These are phyloP conservation scores for Aspergillus hiratsukae DNA, from an alignment of 2,329 filamentous ascomycete genomes.

Conservation along the genomic window DNA sequence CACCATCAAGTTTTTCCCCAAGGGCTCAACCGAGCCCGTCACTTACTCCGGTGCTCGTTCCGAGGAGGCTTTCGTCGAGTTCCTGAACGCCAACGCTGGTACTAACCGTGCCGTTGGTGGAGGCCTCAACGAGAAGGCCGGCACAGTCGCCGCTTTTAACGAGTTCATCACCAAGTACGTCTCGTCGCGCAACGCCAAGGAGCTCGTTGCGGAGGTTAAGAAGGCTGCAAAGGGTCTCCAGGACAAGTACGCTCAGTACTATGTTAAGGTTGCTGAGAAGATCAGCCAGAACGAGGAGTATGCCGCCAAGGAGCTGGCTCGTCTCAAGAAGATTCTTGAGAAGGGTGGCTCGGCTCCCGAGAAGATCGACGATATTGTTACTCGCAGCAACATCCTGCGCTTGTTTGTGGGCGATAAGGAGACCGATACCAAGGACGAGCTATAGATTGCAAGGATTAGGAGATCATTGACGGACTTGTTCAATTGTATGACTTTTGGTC, in stretches of 20 bases:
- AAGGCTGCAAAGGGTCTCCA: slow-evolving; percentile 64
- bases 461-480: not conserved
- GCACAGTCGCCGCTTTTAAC: slow-evolving; percentile 77
- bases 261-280: slow-evolving; percentile 87
- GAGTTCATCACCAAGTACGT: slow-evolving; percentile 67
- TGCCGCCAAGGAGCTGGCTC: slow-evolving; percentile 76
- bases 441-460: slow-evolving; percentile 32
- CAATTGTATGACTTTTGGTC: not conserved
- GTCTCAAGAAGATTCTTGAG: slow-evolving; percentile 72
- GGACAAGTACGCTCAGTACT: slow-evolving; percentile 88
- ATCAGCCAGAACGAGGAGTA: slow-evolving; percentile 71
- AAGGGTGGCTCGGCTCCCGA: slow-evolving; percentile 80
- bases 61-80: slow-evolving; percentile 72
- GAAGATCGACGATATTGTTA: slow-evolving; percentile 84
- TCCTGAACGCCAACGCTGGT: slow-evolving; percentile 82
- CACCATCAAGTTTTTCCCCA: slow-evolving; percentile 96
- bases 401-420: slow-evolving; percentile 64
- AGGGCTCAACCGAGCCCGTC: slow-evolving; percentile 68
- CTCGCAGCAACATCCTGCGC: slow-evolving; percentile 81
- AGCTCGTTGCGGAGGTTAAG: slow-evolving; percentile 66
- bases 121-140: slow-evolving; percentile 70
- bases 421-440: slow-evolving; percentile 62
- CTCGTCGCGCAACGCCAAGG: slow-evolving; percentile 58
- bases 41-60: slow-evolving; percentile 71
- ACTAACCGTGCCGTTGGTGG: slow-evolving; percentile 81